Base-by-base conservation (phyloP, 306 rosid genomes). In the Herpetospermum pedunculosum region DNA sequence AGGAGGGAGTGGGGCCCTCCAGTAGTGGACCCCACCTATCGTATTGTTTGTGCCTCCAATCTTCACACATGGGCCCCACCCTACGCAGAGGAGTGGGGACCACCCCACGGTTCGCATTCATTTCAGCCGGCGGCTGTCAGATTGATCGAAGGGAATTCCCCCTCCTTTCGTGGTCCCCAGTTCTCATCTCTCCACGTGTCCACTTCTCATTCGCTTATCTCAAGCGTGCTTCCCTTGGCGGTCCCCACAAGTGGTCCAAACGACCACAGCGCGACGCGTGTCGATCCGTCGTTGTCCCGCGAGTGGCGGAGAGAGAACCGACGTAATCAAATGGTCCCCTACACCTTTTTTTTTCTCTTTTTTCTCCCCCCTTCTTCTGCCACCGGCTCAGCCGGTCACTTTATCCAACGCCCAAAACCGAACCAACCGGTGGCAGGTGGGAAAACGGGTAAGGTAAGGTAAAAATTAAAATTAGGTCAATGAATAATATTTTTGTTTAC, bases 111-210 rank as follows among this genome's bases (percentile, higher is more conserved):
- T 65, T 32, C 72, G 29, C 84, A 80, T 80, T 84, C 80, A 86
- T 63, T 84, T 88, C 59, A 85, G 86, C 80, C 90, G 90, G 91
- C 94, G 94, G 94, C 84, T 83, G 87, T 81, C 77, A 64, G 75
- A 69, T 70, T 37, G 80, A 85, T 84, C 79, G 81, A 87, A 69
- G 80, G 71, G 81, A 57, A 26, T 32, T 75, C 80, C 75, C 74
- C 10, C 6, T 34, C 71, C 71, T 30, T 30, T 6, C 76, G 92
- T 83, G 85, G 89, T 79, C 80, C 77, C 73, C 47, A 1, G 34
- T 30, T 19, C 10, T 1, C n/a, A 2, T 34, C 15, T 37, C 30
- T 16, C 83, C 87, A 83, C 79, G 83, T 86, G 88, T 59, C 58
- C 16, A 67, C 78, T 18, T 5, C 2, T 3, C 79, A 86, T 84